Conservation (phyloP, 1,139 yeast species). For the Saccharomycopsis crataegensis region DNA sequence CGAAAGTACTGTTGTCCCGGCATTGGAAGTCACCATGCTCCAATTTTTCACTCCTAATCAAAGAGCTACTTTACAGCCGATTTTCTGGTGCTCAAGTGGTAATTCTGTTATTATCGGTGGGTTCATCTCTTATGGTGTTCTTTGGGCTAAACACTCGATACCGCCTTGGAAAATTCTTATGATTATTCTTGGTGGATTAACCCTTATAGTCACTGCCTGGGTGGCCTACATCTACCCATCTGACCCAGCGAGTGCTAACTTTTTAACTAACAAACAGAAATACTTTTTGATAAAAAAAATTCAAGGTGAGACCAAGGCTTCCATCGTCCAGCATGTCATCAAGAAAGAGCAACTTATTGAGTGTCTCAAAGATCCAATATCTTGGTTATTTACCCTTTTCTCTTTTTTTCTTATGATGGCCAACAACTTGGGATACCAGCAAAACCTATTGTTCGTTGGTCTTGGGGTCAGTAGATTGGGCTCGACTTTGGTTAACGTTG, state of each 20-base stretch:
- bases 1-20: slow-evolving; percentile 32
- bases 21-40: slow-evolving; percentile 30
- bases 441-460: slow-evolving; percentile 32
- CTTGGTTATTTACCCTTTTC: slow-evolving; percentile 33
- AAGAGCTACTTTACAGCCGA: slow-evolving; percentile 31
- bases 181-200: slow-evolving; percentile 27
- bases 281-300: slow-evolving; percentile 33
- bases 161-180: slow-evolving; percentile 26
- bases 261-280: slow-evolving; percentile 30
- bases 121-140: slow-evolving; percentile 34
- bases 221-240: slow-evolving; percentile 30
- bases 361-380: slow-evolving; percentile 33
- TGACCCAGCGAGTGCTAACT: slow-evolving; percentile 31
- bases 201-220: slow-evolving; percentile 23
- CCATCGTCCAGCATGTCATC: slow-evolving; percentile 33
- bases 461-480: slow-evolving; percentile 29
- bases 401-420: slow-evolving; percentile 34
- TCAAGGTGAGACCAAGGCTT: slow-evolving; percentile 28
- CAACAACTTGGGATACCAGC: slow-evolving; percentile 38
- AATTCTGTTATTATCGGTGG: slow-evolving; percentile 32
- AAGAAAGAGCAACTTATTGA: slow-evolving; percentile 33
- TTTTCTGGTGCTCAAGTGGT: slow-evolving; percentile 33
- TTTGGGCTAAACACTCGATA: slow-evolving; percentile 23
- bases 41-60: slow-evolving; percentile 32
- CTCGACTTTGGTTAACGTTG: slow-evolving; percentile 28